Conservation (phyloP, 2,329 filamentous ascomycete species). For the Trichoderma cornu-damae region DNA sequence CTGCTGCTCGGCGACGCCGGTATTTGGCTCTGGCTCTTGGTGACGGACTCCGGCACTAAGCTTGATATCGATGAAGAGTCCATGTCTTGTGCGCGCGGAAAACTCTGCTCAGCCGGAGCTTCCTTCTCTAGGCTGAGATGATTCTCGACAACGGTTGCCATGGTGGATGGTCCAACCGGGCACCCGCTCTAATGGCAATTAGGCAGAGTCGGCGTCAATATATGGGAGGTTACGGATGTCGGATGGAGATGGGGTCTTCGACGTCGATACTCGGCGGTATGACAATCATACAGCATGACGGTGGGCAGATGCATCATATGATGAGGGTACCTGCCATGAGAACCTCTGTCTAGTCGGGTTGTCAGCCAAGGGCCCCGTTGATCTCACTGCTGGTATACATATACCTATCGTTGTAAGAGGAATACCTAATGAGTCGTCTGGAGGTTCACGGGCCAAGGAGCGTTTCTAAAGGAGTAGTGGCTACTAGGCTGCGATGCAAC, state of each 20-base stretch:
- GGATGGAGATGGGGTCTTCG: slow-evolving; percentile 19
- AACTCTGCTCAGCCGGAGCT: slow-evolving; percentile 23
- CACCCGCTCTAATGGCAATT: slow-evolving; percentile 5
- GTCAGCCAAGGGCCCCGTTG: slow-evolving; percentile 13
- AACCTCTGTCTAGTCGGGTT: slow-evolving; percentile 3
- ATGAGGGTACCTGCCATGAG: not conserved
- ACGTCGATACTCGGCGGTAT: slow-evolving; percentile 24
- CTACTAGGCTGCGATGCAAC: slow-evolving; percentile 8
- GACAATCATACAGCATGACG: slow-evolving; percentile 26
- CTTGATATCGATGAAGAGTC: slow-evolving; percentile 28
- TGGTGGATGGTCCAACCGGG: slow-evolving; percentile 24
- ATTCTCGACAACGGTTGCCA: slow-evolving; percentile 26
- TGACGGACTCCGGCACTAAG: slow-evolving; percentile 22
- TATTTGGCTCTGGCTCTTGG: slow-evolving; percentile 29
- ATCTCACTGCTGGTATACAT: slow-evolving; percentile 15
- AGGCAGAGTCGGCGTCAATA: slow-evolving; percentile 7
- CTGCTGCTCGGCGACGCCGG: slow-evolving; percentile 27
- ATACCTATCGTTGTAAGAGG: slow-evolving; percentile 6
- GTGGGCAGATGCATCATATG: slow-evolving; percentile 23
- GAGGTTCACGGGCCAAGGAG: slow-evolving; percentile 20
- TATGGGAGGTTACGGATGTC: slow-evolving; percentile 17
- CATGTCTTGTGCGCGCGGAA: slow-evolving; percentile 22
- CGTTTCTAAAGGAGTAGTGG: slow-evolving; percentile 13
- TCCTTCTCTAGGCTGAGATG: slow-evolving; percentile 23
- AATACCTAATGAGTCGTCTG: slow-evolving; percentile 11